A percentile compares a stretch with the other conserved stretches of the same genome.
Evolutionary conservation across 2,329 filamentous ascomycete genomes (phyloP).

Genomic region (Colletotrichum siamense): DNA sequence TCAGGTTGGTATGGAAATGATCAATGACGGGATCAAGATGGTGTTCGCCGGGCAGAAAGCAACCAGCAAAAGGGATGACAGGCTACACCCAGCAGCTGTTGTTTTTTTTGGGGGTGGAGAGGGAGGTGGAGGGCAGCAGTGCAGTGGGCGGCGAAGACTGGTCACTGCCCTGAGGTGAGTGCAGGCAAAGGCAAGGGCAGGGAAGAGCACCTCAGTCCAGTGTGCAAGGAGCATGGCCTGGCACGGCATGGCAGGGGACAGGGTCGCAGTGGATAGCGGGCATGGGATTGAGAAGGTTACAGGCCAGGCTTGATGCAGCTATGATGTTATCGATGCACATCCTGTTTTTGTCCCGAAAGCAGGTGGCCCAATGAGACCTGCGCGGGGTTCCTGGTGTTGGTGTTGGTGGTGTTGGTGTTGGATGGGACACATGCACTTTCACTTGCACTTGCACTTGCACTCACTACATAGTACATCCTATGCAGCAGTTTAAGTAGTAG

Average conservation of each 20-base stretch:
- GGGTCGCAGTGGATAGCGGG: neutral
- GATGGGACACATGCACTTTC: neutral
- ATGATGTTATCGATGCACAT: constrained; percentile 22
- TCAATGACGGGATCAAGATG: constrained; percentile 6
- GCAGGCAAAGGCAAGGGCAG: neutral
- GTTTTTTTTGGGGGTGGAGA: neutral
- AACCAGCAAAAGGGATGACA: neutral
- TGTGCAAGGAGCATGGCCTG: neutral
- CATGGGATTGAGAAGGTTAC: neutral
- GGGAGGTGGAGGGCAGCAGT: neutral
- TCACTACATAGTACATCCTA: too few relatives aligned
- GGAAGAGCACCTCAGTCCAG: neutral
- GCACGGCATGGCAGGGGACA: neutral
- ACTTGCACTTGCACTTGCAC: neutral
- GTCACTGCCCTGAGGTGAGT: neutral
- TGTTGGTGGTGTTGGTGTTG: neutral
- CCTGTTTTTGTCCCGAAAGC: constrained; percentile 18
- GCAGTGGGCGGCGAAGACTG: neutral
- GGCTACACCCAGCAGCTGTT: neutral
- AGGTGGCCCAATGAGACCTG: constrained; percentile 11
- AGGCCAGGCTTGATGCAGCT: constrained; percentile 18
- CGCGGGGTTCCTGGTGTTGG: constrained; percentile 1
- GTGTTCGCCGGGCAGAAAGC: neutral
- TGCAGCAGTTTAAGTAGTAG: too few relatives aligned
- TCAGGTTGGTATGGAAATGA: constrained; percentile 6